phyloP scores from a whole-genome alignment of 768 basidiomycete genomes.

The Boletus huronensis region DNA sequence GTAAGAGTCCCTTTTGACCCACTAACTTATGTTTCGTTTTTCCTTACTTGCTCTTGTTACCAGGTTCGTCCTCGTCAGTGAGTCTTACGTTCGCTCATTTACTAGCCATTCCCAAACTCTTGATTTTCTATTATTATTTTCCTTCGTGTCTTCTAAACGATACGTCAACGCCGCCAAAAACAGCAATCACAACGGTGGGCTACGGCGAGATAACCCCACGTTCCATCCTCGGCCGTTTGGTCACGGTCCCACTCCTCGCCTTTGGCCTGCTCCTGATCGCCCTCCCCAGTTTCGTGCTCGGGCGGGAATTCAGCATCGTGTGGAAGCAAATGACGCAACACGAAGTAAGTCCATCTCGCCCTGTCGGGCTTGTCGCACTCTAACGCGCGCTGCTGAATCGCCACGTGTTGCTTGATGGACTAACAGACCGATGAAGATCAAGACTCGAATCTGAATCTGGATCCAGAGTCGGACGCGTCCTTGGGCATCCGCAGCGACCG shows the following conservation, averaged over 20 bases:
- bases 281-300: conserved; percentile 87
- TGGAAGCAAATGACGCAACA: conserved; percentile 77
- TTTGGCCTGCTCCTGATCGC: conserved; percentile 89
- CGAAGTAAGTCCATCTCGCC: conserved; percentile 32
- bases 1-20: conserved; percentile 37
- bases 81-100: conserved; percentile 30
- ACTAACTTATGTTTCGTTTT: not conserved
- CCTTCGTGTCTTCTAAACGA: not conserved
- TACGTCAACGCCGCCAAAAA: not conserved
- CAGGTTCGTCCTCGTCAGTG: conserved; percentile 77
- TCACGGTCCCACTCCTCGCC: conserved; percentile 82
- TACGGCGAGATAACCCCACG: conserved; percentile 91
- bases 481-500: conserved; percentile 15
- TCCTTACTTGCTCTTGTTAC: not conserved
- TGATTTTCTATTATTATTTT: not conserved
- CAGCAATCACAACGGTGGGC: conserved; percentile 85
- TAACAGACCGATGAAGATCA: conserved; percentile 1
- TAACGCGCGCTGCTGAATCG: not conserved
- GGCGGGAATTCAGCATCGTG: conserved; percentile 84
- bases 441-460: not conserved
- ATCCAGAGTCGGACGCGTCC: not conserved
- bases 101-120: not conserved
- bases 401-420: not conserved
- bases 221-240: conserved; percentile 79
- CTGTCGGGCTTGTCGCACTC: not conserved